phyloP scores from a whole-genome alignment of 1,139 yeast genomes.

The Candida dubliniensis region DNA sequence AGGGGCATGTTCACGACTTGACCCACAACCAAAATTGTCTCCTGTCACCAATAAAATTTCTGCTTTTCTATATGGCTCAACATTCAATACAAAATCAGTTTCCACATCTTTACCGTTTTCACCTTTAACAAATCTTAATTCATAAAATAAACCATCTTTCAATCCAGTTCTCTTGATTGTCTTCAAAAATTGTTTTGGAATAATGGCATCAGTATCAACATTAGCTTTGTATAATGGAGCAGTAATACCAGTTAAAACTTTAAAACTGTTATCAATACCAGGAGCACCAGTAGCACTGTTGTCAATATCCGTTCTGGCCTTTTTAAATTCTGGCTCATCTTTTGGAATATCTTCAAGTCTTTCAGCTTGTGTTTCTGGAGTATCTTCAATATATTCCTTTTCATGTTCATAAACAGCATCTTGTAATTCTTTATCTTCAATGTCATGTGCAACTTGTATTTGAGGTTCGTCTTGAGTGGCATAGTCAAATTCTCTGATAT shows the following conservation, averaged over 20 bases:
- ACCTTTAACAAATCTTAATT: slow-evolving; percentile 74
- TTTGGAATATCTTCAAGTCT: slow-evolving; percentile 59
- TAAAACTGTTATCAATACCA: slow-evolving; percentile 71
- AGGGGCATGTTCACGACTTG: slow-evolving; percentile 98
- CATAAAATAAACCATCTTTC: slow-evolving; percentile 84
- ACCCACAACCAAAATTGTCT: slow-evolving; percentile 98
- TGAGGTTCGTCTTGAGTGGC: slow-evolving; percentile 61
- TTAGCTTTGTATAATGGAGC: slow-evolving; percentile 95
- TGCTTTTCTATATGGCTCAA: slow-evolving; percentile 75
- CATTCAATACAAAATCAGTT: slow-evolving; percentile 88
- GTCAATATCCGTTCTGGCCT: slow-evolving; percentile 19
- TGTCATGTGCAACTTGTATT: slow-evolving; percentile 52
- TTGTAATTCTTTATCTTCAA: slow-evolving; percentile 59
- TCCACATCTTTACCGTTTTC: slow-evolving; percentile 70
- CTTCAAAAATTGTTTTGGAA: slow-evolving; percentile 96
- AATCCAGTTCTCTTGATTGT: slow-evolving; percentile 97
- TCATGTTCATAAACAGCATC: slow-evolving; percentile 71
- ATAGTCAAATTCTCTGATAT: slow-evolving; percentile 79
- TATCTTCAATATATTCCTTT: slow-evolving; percentile 51
- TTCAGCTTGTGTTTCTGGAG: slow-evolving; percentile 44
- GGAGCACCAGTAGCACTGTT: slow-evolving; percentile 22
- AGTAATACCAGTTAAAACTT: slow-evolving; percentile 75
- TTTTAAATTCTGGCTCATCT: slow-evolving; percentile 34
- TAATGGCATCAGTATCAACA: slow-evolving; percentile 96
- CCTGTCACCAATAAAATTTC: slow-evolving; percentile 89